Percentiles rank a stretch among this genome's conserved stretches.
phyloP scores from a whole-genome alignment of 495 filamentous ascomycete genomes.

The Neurospora hispaniola region DNA sequence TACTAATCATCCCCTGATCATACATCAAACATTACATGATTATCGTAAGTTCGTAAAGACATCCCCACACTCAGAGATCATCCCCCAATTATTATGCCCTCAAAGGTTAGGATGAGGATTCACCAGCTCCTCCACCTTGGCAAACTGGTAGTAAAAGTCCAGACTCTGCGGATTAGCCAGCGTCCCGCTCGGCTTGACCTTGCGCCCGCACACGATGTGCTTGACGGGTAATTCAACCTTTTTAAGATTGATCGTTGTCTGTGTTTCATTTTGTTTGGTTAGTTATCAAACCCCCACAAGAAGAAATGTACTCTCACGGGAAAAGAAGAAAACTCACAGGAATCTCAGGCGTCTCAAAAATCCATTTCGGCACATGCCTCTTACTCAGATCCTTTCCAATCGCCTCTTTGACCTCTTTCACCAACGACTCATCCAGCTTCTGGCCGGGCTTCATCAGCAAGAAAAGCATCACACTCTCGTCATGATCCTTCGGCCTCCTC shows the following conservation, averaged over 20 bases:
- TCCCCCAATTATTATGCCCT: neutral
- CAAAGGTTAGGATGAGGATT: neutral
- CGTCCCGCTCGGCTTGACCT: slow-evolving; percentile 65
- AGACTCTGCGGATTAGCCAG: slow-evolving; percentile 65
- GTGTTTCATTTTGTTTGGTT: neutral
- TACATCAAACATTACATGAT: neutral
- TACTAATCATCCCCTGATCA: neutral
- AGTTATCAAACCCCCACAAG: neutral
- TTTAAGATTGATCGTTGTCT: slow-evolving; percentile 76
- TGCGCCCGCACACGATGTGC: slow-evolving; percentile 67
- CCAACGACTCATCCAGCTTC: slow-evolving; percentile 44
- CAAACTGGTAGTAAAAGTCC: slow-evolving; percentile 73
- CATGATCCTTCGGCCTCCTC: slow-evolving; percentile 51
- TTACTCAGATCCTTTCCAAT: slow-evolving; percentile 55
- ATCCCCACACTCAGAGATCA: neutral
- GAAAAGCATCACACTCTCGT: slow-evolving; percentile 70
- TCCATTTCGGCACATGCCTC: slow-evolving; percentile 65
- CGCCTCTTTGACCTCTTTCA: slow-evolving; percentile 46
- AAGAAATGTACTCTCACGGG: neutral
- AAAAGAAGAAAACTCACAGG: slow-evolving; percentile 45
- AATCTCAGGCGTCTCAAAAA: slow-evolving; percentile 73
- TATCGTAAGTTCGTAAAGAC: neutral
- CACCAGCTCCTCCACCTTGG: slow-evolving; percentile 58
- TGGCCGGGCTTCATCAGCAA: slow-evolving; percentile 56
- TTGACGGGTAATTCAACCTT: slow-evolving; percentile 82